Conservation (phyloP, 257 asterid species). For the Striga asiatica region DNA sequence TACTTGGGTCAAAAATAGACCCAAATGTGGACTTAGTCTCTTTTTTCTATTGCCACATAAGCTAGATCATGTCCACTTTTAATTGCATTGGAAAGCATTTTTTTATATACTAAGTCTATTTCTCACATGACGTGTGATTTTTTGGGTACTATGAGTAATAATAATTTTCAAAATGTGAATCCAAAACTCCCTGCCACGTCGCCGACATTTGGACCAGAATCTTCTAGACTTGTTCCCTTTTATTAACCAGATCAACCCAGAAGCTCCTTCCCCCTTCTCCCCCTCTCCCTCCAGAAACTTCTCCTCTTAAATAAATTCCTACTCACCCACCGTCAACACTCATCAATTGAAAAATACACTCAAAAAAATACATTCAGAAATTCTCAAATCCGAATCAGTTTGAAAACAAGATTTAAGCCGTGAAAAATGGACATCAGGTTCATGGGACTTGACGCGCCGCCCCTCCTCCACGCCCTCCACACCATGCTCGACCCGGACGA, state of each 20-base stretch:
- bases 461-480: not conserved
- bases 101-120: not conserved
- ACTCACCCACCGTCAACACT: not conserved
- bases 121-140: too few species aligned
- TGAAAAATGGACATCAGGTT: not conserved
- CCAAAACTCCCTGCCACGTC: not conserved
- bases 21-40: too few species aligned
- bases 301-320: not conserved
- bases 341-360: too few species aligned
- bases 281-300: not conserved
- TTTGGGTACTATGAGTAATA: too few species aligned
- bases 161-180: not conserved
- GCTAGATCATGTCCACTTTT: too few species aligned
- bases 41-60: too few species aligned
- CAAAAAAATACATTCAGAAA: too few species aligned
- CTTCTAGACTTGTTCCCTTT: slow-evolving; percentile 8
- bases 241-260: slow-evolving; percentile 17
- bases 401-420: too few species aligned
- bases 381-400: too few species aligned
- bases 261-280: slow-evolving; percentile 1
- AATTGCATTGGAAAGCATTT: too few species aligned
- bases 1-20: too few species aligned
- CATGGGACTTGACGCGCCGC: not conserved
- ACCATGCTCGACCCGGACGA: not conserved
- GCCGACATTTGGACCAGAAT: slow-evolving; percentile 11